Percentiles rank a stretch among this genome's conserved stretches.
phyloP scores from a whole-genome alignment of 495 filamentous ascomycete genomes.

The Hamigera avellanea region DNA sequence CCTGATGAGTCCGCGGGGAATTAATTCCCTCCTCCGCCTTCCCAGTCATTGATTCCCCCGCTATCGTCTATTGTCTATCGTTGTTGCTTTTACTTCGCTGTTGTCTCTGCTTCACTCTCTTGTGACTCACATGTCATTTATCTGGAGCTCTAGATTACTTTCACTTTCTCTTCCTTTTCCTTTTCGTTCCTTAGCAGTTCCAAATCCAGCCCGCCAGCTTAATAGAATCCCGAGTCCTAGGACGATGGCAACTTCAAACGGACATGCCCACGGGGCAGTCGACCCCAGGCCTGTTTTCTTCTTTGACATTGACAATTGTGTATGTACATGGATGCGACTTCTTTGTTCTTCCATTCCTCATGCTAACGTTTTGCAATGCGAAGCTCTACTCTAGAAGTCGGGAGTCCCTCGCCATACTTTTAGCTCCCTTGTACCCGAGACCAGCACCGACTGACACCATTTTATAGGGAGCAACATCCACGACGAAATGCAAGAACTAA shows the following conservation, averaged over 20 bases:
- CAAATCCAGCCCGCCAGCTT: no score
- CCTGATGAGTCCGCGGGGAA: no score
- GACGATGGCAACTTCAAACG: slow-evolving; percentile 14
- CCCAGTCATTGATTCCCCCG: neutral
- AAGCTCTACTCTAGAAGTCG: slow-evolving; percentile 45
- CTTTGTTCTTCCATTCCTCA: neutral
- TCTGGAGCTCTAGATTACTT: no score
- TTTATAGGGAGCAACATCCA: slow-evolving; percentile 52
- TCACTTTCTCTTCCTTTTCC: no score
- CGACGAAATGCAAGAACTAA: slow-evolving; percentile 61
- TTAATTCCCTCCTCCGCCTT: no score
- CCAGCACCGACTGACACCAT: slow-evolving; percentile 2
- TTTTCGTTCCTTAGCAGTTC: no score
- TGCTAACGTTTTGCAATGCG: slow-evolving; percentile 5
- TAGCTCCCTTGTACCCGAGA: no score
- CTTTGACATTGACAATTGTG: slow-evolving; percentile 97
- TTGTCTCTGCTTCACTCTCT: no score
- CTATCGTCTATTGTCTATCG: slow-evolving; percentile 1
- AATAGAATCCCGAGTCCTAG: slow-evolving; percentile 2
- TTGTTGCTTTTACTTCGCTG: no score
- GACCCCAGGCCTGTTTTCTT: slow-evolving; percentile 57
- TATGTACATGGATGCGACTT: slow-evolving; percentile 24
- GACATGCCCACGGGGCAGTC: neutral
- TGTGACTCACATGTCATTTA: no score
- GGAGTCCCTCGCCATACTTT: no score